These are phyloP conservation scores for Vitis hybrid DNA, from an alignment of 177 flowering plant species.

Conservation along the genomic window DNA sequence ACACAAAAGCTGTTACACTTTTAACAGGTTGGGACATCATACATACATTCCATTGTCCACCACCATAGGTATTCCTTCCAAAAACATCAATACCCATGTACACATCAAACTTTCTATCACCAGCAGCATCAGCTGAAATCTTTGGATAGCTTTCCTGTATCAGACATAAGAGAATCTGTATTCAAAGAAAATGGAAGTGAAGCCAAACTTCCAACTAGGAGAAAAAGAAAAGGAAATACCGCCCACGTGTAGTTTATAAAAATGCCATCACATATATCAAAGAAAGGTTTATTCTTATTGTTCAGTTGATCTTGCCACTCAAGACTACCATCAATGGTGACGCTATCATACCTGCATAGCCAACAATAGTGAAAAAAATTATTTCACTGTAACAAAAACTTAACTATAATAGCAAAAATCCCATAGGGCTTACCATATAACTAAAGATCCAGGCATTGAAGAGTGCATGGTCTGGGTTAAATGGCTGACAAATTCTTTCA, in stretches of 20 bases:
- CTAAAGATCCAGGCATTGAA: constrained; percentile 70
- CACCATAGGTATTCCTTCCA: constrained; percentile 81
- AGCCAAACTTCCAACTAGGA: neutral
- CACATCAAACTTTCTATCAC: constrained; percentile 78
- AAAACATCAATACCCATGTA: constrained; percentile 97
- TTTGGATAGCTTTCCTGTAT: constrained; percentile 72
- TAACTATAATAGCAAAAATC: neutral
- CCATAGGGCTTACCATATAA: constrained; percentile 61
- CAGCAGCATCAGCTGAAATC: constrained; percentile 72
- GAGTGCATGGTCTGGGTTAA: constrained; percentile 75
- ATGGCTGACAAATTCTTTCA: constrained; percentile 77
- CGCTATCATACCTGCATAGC: constrained; percentile 81
- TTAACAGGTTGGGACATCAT: neutral
- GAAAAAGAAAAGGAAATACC: constrained; percentile 37
- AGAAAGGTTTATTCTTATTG: constrained; percentile 80
- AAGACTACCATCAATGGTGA: constrained; percentile 70
- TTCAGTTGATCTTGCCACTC: constrained; percentile 81
- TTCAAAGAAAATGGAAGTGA: neutral
- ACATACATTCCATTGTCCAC: constrained; percentile 92
- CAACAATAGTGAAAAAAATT: constrained; percentile 11
- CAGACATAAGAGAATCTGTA: neutral
- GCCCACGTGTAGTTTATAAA: constrained; percentile 84
- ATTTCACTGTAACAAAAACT: neutral
- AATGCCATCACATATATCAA: constrained; percentile 92
- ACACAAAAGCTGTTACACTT: neutral